Evolutionary conservation across 805 yeast species (phyloP).

Genomic region (Wickerhamomyces sydowiorum): DNA sequence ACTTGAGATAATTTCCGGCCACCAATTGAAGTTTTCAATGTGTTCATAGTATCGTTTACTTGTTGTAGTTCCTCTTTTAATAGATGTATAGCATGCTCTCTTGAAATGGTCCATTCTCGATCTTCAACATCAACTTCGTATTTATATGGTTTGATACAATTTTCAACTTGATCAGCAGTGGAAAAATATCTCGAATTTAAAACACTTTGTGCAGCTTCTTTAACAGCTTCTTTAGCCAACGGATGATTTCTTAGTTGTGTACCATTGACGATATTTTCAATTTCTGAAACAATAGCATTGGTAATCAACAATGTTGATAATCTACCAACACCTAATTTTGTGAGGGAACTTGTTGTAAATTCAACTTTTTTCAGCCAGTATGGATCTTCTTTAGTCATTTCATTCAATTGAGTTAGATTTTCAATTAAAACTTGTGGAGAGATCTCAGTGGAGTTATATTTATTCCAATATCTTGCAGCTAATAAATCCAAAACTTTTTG

Average conservation of each 20-base stretch:
- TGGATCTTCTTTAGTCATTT: constrained; percentile 56
- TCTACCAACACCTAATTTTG: constrained; percentile 93
- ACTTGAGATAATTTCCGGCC: constrained; percentile 80
- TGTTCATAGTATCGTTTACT: constrained; percentile 58
- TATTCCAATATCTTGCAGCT: constrained; percentile 92
- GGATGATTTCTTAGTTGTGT: constrained; percentile 84
- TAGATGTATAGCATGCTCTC: constrained; percentile 68
- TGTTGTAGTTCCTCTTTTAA: constrained; percentile 82
- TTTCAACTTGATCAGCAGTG: constrained; percentile 97
- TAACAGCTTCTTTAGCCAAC: constrained; percentile 73
- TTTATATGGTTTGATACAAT: constrained; percentile 95
- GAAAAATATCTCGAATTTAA: constrained; percentile 74
- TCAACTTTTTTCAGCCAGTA: constrained; percentile 90
- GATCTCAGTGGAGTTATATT: constrained; percentile 25
- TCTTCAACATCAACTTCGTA: constrained; percentile 96
- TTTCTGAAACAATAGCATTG: constrained; percentile 71
- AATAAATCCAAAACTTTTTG: constrained; percentile 82
- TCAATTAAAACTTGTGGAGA: constrained; percentile 27
- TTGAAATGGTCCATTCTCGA: constrained; percentile 82
- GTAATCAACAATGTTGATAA: constrained; percentile 79
- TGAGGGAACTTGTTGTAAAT: constrained; percentile 72
- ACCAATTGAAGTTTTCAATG: constrained; percentile 68
- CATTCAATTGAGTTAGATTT: constrained; percentile 48
- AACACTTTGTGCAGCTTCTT: constrained; percentile 79
- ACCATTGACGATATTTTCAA: constrained; percentile 63